Percentiles rank a stretch among this genome's conserved stretches.
These are phyloP conservation scores for Sutorius australiensis DNA, from an alignment of 768 basidiomycete genomes.

Conservation along the genomic window DNA sequence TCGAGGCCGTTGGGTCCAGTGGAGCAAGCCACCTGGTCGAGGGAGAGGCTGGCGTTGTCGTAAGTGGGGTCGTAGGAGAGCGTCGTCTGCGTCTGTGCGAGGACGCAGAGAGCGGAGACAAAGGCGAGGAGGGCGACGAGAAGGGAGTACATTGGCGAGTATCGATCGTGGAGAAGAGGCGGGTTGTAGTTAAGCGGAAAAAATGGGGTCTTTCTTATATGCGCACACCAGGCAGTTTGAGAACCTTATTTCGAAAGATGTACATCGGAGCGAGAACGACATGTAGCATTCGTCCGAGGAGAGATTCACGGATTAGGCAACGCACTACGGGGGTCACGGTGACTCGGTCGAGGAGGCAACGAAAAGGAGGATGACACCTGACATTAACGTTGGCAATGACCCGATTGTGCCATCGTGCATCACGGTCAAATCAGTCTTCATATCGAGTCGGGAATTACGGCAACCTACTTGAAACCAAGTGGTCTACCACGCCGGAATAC, in stretches of 20 bases:
- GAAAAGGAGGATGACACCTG: neutral
- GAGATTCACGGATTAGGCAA: neutral
- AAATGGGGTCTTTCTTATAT: slow-evolving; percentile 20
- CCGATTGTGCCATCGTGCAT: too few relatives aligned
- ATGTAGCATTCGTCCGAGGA: neutral
- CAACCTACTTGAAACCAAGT: neutral
- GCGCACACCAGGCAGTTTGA: neutral
- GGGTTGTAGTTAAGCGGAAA: neutral
- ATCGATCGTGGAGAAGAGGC: neutral
- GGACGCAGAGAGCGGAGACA: slow-evolving; percentile 13
- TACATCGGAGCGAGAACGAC: neutral
- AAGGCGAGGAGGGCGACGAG: slow-evolving; percentile 14
- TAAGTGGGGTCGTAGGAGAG: slow-evolving; percentile 39
- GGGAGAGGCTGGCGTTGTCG: slow-evolving; percentile 27
- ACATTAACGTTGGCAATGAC: neutral
- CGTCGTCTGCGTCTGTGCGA: slow-evolving; percentile 21
- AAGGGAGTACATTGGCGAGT: slow-evolving; percentile 26
- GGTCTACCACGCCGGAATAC: neutral
- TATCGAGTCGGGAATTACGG: too few relatives aligned
- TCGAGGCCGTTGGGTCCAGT: slow-evolving; percentile 36
- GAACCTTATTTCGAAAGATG: neutral
- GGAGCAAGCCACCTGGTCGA: slow-evolving; percentile 36
- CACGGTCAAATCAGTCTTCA: neutral
- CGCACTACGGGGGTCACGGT: neutral
- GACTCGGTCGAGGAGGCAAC: neutral